Conservation (phyloP, 129 eudicot species). For the Mikania micrantha region DNA sequence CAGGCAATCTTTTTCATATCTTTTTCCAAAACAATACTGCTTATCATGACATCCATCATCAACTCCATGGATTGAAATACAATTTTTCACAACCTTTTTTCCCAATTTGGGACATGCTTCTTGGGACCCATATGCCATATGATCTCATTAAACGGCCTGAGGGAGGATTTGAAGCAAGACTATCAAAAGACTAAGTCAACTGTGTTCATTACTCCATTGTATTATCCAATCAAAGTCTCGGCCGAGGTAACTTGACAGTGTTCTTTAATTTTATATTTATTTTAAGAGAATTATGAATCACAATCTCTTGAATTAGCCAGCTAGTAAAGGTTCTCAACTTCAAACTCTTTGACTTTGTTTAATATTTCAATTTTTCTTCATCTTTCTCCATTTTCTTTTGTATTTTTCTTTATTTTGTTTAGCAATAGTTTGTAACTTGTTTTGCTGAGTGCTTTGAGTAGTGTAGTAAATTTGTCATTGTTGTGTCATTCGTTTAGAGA, state of each 20-base stretch:
- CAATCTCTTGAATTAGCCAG: constrained; percentile 3
- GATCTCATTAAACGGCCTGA: constrained; percentile 50
- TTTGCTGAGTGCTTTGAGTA: constrained; percentile 6
- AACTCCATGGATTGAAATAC: constrained; percentile 67
- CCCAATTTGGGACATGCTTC: constrained; percentile 76
- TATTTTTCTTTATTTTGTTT: constrained; percentile 5
- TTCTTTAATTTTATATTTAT: background rate
- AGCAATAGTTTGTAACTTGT: constrained; percentile 19
- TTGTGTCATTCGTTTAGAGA: background rate
- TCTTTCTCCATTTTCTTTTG: background rate
- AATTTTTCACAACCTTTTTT: constrained; percentile 84
- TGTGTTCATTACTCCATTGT: constrained; percentile 20
- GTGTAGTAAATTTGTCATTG: constrained; percentile 9
- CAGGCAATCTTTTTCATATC: constrained; percentile 64
- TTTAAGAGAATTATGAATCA: constrained; percentile 7
- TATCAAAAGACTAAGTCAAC: constrained; percentile 40
- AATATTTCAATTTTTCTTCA: background rate
- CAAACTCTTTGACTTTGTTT: constrained; percentile 14
- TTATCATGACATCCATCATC: constrained; percentile 83
- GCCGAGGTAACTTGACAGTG: constrained; percentile 8
- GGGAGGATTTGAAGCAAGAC: constrained; percentile 71
- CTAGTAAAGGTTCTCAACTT: background rate
- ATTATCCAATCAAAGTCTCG: constrained; percentile 10
- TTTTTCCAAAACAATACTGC: constrained; percentile 71
- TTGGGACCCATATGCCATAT: constrained; percentile 66